Percentiles rank a stretch among this genome's conserved stretches.
phyloP scores from a whole-genome alignment of 164 flowering plant species.

The Vitis rotundifolia region DNA sequence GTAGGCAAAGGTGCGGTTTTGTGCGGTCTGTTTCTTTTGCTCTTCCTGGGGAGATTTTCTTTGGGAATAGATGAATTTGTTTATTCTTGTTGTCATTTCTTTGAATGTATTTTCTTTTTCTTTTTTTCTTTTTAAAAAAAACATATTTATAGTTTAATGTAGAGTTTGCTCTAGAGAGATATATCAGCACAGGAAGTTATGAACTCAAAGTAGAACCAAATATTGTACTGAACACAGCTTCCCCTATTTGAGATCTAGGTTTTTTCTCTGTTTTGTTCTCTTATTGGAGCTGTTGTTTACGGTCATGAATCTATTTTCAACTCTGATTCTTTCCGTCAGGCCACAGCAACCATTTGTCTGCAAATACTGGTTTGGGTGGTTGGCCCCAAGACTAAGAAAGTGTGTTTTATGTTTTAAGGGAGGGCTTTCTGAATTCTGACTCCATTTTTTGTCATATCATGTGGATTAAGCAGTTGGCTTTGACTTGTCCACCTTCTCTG shows the following conservation, averaged over 20 bases:
- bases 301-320: no score
- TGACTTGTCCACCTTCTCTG: not conserved
- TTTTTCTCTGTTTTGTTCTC: not conserved
- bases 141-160: conserved; percentile 21
- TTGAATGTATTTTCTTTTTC: conserved; percentile 28
- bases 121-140: no score
- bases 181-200: conserved; percentile 27
- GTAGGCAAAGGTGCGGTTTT: conserved; percentile 18
- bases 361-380: not conserved
- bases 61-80: conserved; percentile 32
- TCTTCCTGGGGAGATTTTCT: conserved; percentile 20
- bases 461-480: not conserved
- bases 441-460: not conserved
- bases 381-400: not conserved
- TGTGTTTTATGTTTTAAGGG: not conserved
- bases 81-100: conserved; percentile 41
- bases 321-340: no score
- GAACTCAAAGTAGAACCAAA: conserved; percentile 16
- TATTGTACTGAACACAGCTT: conserved; percentile 16
- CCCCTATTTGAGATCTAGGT: conserved; percentile 11
- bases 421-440: not conserved
- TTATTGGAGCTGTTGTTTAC: not conserved
- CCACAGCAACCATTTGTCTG: not conserved
- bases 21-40: conserved; percentile 27
- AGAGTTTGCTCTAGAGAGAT: conserved; percentile 38